These are phyloP conservation scores for Sarcodon aspratus DNA, from an alignment of 768 basidiomycete genomes.

Conservation along the genomic window DNA sequence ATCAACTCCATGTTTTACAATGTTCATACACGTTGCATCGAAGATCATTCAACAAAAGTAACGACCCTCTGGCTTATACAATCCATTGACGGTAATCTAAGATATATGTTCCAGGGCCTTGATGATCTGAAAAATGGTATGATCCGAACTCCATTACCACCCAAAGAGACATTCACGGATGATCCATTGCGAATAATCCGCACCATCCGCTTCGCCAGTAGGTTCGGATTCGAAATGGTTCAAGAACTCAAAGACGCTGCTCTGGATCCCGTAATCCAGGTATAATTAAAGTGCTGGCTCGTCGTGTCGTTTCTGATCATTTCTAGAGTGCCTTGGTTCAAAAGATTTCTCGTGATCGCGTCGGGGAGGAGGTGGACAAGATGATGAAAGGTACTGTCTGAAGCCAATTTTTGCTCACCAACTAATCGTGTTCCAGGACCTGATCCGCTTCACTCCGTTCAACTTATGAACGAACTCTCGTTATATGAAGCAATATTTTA, in stretches of 20 bases:
- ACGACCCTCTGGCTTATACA: background rate
- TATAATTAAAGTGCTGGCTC: conserved; percentile 12
- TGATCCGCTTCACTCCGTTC: conserved; percentile 63
- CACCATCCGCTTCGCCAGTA: conserved; percentile 83
- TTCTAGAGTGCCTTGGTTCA: conserved; percentile 48
- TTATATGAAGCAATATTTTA: conserved; percentile 62
- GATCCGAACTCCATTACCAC: conserved; percentile 83
- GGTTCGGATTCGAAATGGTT: conserved; percentile 77
- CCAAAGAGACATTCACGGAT: conserved; percentile 81
- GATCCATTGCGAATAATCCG: conserved; percentile 91
- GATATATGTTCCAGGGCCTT: conserved; percentile 44
- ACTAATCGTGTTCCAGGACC: conserved; percentile 33
- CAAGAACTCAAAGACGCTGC: conserved; percentile 54
- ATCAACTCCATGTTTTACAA: conserved; percentile 98
- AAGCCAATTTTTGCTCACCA: background rate
- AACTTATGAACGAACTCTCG: conserved; percentile 61
- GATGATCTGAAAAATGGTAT: conserved; percentile 69
- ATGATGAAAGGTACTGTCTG: conserved; percentile 71
- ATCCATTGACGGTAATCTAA: conserved; percentile 6
- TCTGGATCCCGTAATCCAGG: conserved; percentile 53
- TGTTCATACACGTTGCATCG: conserved; percentile 72
- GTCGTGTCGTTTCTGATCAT: background rate
- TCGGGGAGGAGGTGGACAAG: conserved; percentile 87
- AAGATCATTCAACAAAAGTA: conserved; percentile 80
- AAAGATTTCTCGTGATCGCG: conserved; percentile 86